A percentile compares a stretch with the other conserved stretches of the same genome.
Conservation (phyloP, 1,139 yeast species). For the Geotrichum candidum region DNA sequence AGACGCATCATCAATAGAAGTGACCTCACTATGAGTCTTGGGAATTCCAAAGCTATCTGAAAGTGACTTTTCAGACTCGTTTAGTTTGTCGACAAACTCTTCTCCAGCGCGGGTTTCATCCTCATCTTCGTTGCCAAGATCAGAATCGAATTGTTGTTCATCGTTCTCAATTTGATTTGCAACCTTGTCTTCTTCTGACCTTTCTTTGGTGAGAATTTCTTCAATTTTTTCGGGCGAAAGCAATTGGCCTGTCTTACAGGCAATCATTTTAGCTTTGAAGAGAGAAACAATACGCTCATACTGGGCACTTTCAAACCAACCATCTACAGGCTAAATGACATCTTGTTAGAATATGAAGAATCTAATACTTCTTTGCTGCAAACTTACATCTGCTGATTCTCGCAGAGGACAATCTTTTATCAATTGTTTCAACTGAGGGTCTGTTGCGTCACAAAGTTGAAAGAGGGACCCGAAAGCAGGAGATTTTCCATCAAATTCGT, state of each 20-base stretch:
- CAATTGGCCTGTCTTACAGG: neutral
- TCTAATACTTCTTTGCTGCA: neutral
- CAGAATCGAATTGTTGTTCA: slow-evolving; percentile 1
- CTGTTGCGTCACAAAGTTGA: slow-evolving; percentile 77
- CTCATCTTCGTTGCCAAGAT: neutral
- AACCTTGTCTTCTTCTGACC: neutral
- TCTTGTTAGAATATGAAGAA: neutral
- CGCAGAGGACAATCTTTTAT: slow-evolving; percentile 39
- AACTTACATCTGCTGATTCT: slow-evolving; percentile 29
- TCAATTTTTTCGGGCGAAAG: slow-evolving; percentile 3
- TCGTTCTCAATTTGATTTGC: slow-evolving; percentile 15
- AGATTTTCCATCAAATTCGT: slow-evolving; percentile 66
- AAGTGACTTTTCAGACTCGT: slow-evolving; percentile 3
- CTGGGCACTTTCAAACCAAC: slow-evolving; percentile 59
- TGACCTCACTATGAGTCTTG: slow-evolving; percentile 8
- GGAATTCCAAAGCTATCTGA: neutral
- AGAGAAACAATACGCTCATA: slow-evolving; percentile 11
- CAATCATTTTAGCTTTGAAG: slow-evolving; percentile 9
- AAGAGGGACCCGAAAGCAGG: slow-evolving; percentile 66
- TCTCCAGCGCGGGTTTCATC: slow-evolving; percentile 12
- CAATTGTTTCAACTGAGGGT: slow-evolving; percentile 52
- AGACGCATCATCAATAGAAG: slow-evolving; percentile 7
- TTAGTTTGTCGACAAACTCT: slow-evolving; percentile 7
- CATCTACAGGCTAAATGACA: slow-evolving; percentile 32
- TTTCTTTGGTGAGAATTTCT: slow-evolving; percentile 4